phyloP scores from a whole-genome alignment of 371 early-diverging fungal species.

The Apophysomyces elegans region DNA sequence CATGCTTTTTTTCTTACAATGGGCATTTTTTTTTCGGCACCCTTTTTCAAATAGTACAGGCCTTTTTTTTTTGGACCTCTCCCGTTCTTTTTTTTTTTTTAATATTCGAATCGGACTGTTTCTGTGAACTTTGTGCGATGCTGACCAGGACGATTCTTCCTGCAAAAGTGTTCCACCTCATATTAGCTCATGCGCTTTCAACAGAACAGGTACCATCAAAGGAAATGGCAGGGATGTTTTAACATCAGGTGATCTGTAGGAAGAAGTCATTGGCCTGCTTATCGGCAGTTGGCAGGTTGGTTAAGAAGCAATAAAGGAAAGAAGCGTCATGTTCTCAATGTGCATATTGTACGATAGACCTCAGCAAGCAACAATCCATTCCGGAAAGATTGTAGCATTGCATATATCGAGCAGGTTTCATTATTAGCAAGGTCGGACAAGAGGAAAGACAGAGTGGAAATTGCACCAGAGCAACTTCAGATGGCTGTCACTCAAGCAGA shows the following conservation, averaged over 20 bases:
- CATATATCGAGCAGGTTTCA: constrained; percentile 58
- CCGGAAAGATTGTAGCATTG: constrained; percentile 35
- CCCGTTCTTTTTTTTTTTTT: background rate
- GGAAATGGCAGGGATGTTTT: background rate
- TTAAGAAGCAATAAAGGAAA: background rate
- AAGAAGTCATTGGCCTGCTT: constrained; percentile 77
- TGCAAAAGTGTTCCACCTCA: constrained; percentile 53
- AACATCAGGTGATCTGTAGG: constrained; percentile 32
- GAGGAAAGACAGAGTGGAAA: constrained; percentile 76
- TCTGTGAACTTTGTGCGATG: constrained; percentile 19
- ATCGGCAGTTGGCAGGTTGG: constrained; percentile 70
- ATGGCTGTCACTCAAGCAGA: constrained; percentile 74
- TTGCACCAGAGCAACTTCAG: constrained; percentile 66
- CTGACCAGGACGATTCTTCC: constrained; percentile 45
- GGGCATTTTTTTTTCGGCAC: background rate
- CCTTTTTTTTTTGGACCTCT: background rate
- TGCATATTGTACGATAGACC: constrained; percentile 22
- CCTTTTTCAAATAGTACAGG: background rate
- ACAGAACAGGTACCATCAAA: constrained; percentile 54
- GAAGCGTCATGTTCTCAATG: background rate
- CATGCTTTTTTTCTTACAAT: constrained; percentile 6
- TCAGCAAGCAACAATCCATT: constrained; percentile 35
- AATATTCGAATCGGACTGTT: background rate
- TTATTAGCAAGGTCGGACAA: constrained; percentile 74
- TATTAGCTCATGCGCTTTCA: constrained; percentile 60